Conservation (phyloP, 306 rosid genomes). For the Citrullus amarus region DNA sequence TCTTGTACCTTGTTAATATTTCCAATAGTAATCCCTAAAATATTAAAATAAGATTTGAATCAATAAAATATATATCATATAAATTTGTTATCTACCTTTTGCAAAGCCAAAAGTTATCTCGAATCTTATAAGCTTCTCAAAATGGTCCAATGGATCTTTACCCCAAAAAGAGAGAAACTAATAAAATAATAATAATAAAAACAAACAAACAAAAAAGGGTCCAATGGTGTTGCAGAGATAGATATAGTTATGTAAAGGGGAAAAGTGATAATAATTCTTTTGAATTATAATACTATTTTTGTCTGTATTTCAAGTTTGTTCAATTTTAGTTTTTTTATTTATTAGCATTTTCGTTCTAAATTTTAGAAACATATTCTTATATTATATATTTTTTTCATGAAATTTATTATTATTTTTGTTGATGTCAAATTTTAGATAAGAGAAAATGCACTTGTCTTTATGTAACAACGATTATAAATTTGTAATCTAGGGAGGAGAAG, state of each 20-base stretch:
- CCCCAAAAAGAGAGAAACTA: neutral
- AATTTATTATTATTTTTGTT: too few species aligned
- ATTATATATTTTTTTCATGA: too few species aligned
- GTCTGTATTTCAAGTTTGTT: too few species aligned
- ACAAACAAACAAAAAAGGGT: neutral
- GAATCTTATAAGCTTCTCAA: neutral
- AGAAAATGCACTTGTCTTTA: too few species aligned
- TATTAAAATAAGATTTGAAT: neutral
- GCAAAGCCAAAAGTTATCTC: neutral
- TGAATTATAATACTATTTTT: too few species aligned
- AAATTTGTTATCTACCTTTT: neutral
- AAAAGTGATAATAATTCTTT: neutral
- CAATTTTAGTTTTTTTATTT: too few species aligned
- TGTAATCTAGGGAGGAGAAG: too few species aligned
- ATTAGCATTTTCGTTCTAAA: neutral
- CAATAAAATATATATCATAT: neutral
- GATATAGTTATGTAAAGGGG: neutral
- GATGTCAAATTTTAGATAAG: too few species aligned
- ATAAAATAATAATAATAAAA: neutral
- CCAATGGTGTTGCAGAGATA: neutral
- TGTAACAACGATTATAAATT: too few species aligned
- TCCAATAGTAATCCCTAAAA: too few species aligned
- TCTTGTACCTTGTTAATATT: too few species aligned
- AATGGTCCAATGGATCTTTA: neutral
- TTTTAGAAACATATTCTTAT: too few species aligned